Conservation (phyloP, 2,329 filamentous ascomycete species). For the Fusarium aywerte region DNA sequence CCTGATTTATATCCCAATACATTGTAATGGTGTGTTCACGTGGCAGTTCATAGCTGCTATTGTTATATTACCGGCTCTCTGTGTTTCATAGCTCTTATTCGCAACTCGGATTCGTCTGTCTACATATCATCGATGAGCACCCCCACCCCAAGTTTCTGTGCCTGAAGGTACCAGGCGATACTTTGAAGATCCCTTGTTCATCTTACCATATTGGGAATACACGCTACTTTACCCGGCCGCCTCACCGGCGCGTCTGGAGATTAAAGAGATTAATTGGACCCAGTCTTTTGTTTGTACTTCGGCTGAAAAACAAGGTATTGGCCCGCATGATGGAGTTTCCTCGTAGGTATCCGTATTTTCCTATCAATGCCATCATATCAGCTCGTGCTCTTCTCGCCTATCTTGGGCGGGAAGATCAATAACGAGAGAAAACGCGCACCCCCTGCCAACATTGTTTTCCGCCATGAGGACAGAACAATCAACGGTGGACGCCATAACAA, state of each 20-base stretch:
- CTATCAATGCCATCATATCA: constrained; percentile 19
- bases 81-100: neutral
- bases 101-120: neutral
- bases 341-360: neutral
- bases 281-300: constrained; percentile 36
- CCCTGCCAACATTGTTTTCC: constrained; percentile 31
- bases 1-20: no score
- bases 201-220: constrained; percentile 28
- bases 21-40: neutral
- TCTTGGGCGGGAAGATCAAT: constrained; percentile 46
- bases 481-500: constrained; percentile 9
- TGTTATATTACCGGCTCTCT: neutral
- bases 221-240: constrained; percentile 32
- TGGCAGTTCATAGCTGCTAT: neutral
- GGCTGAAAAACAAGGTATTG: constrained; percentile 14
- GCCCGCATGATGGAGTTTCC: neutral
- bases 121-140: neutral
- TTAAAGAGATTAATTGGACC: constrained; percentile 42
- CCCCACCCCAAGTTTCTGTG: constrained; percentile 5
- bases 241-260: constrained; percentile 44
- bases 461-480: constrained; percentile 7
- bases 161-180: constrained; percentile 29
- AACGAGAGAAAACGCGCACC: constrained; percentile 32
- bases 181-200: constrained; percentile 2
- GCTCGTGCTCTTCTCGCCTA: constrained; percentile 42